phyloP scores from a whole-genome alignment of 371 early-diverging fungal species.

The Vairimorpha apis region DNA sequence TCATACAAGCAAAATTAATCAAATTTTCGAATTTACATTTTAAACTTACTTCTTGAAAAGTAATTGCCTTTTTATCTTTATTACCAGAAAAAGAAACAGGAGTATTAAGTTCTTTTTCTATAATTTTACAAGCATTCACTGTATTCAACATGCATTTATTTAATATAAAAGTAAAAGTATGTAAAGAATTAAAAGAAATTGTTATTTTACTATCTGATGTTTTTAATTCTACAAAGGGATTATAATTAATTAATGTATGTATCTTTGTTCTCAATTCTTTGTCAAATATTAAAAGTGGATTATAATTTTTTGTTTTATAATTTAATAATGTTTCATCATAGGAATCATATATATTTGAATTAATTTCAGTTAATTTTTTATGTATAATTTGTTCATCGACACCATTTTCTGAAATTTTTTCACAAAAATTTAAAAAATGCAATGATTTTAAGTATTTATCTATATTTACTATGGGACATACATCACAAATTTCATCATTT shows the following conservation, averaged over 20 bases:
- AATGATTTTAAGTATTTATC: constrained; percentile 13
- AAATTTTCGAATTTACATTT: constrained; percentile 43
- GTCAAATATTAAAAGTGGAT: background rate
- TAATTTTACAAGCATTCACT: constrained; percentile 38
- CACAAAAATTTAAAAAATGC: background rate
- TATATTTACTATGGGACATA: constrained; percentile 22
- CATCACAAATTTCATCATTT: constrained; percentile 1
- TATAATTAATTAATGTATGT: constrained; percentile 42
- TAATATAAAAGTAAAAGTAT: constrained; percentile 47
- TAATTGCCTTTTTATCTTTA: constrained; percentile 91
- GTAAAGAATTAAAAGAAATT: constrained; percentile 1
- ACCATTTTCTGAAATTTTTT: background rate
- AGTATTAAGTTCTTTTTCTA: constrained; percentile 57
- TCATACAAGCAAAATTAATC: constrained; percentile 26
- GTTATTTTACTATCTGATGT: constrained; percentile 33
- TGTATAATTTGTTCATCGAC: background rate
- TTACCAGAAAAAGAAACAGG: constrained; percentile 73
- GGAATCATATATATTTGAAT: background rate
- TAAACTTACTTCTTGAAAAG: constrained; percentile 76
- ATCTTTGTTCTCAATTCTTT: constrained; percentile 53
- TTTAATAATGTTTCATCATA: background rate
- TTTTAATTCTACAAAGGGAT: constrained; percentile 53
- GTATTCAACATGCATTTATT: constrained; percentile 55
- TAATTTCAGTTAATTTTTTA: background rate
- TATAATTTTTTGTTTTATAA: background rate